Percentiles rank a stretch among this genome's conserved stretches.
phyloP scores from a whole-genome alignment of 1,284 basidiomycete species.

The Fomes fomentarius region DNA sequence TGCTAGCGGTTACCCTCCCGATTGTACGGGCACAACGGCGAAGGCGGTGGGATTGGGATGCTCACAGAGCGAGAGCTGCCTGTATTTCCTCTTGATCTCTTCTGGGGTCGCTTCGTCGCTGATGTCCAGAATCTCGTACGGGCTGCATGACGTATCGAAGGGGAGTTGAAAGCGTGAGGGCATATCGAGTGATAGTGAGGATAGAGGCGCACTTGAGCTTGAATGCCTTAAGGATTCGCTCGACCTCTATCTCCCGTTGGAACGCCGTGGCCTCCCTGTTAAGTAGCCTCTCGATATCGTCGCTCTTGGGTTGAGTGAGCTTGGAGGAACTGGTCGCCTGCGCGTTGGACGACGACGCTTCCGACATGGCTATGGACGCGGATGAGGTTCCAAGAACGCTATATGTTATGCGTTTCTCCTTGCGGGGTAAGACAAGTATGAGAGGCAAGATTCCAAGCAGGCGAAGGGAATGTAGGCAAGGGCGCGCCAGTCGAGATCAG shows the following conservation, averaged over 20 bases:
- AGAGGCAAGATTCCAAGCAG: not conserved
- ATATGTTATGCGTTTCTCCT: not conserved
- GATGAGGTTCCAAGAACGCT: not conserved
- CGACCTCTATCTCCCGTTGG: slow-evolving; percentile 83
- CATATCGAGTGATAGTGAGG: not conserved
- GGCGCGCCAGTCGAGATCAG: too few relatives aligned
- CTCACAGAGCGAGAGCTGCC: slow-evolving; percentile 81
- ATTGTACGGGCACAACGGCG: slow-evolving; percentile 1
- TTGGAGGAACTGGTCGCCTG: slow-evolving; percentile 14
- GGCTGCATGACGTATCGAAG: too few relatives aligned
- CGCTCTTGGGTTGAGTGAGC: slow-evolving; percentile 33
- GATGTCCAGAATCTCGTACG: slow-evolving; percentile 80
- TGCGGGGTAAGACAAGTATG: not conserved
- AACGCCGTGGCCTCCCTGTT: slow-evolving; percentile 81
- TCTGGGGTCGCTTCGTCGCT: slow-evolving; percentile 64
- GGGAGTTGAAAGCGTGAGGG: not conserved
- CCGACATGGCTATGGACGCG: slow-evolving; percentile 16
- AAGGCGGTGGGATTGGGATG: slow-evolving; percentile 24
- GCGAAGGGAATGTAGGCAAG: not conserved
- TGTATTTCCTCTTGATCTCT: slow-evolving; percentile 80
- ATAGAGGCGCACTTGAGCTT: slow-evolving; percentile 70
- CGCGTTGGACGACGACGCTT: slow-evolving; percentile 22
- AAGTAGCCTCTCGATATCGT: slow-evolving; percentile 74
- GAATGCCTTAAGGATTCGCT: slow-evolving; percentile 82
- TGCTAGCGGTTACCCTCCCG: slow-evolving; percentile 6